These are phyloP conservation scores for Colletotrichum destructivum DNA, from an alignment of 2,329 filamentous ascomycete species.

Conservation along the genomic window DNA sequence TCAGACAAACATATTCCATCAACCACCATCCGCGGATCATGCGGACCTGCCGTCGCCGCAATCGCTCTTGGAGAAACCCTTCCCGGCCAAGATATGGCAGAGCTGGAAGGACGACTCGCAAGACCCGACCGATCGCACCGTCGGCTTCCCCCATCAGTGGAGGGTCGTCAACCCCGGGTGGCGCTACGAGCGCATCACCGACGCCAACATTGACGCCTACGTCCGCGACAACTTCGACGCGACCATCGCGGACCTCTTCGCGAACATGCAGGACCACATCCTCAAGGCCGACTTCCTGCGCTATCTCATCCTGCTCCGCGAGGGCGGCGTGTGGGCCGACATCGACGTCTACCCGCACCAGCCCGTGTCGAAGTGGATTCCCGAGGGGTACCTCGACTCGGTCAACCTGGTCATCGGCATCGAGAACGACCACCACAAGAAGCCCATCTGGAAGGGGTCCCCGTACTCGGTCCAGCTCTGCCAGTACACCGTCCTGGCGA, in stretches of 20 bases:
- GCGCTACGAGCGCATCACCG: slow-evolving; percentile 50
- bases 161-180: slow-evolving; percentile 46
- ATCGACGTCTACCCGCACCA: slow-evolving; percentile 79
- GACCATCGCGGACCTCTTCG: slow-evolving; percentile 65
- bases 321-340: slow-evolving; percentile 79
- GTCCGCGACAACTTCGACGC: slow-evolving; percentile 77
- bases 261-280: slow-evolving; percentile 63
- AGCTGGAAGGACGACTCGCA: slow-evolving; percentile 51
- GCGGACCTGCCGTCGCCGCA: neutral
- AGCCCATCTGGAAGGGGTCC: slow-evolving; percentile 67
- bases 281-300: slow-evolving; percentile 74
- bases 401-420: slow-evolving; percentile 80
- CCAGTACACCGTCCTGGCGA: slow-evolving; percentile 82
- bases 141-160: slow-evolving; percentile 49
- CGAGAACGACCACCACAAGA: slow-evolving; percentile 70
- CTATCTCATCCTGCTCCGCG: slow-evolving; percentile 74
- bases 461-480: slow-evolving; percentile 81
- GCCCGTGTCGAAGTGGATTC: slow-evolving; percentile 77
- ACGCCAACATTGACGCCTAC: slow-evolving; percentile 53
- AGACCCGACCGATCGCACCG: slow-evolving; percentile 47
- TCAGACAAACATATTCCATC: neutral
- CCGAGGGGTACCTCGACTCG: slow-evolving; percentile 70
- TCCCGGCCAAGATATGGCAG: slow-evolving; percentile 51
- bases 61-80: slow-evolving; percentile 1
- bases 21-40: neutral